phyloP scores from a whole-genome alignment of 176 grass and related monocot species.

The Oryza meridionalis region DNA sequence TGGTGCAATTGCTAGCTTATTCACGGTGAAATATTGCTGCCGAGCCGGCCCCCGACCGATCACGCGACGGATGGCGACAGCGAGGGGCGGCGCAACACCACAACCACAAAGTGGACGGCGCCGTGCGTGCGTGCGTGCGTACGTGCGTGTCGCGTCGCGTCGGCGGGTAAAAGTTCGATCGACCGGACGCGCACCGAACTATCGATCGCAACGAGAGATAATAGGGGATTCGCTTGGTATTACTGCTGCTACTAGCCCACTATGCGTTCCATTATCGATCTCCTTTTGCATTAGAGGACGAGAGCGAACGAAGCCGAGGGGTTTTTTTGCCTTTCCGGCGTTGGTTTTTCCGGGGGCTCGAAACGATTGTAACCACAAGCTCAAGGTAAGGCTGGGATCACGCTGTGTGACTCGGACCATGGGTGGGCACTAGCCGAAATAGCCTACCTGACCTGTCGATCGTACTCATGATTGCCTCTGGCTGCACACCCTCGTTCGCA shows the following conservation, averaged over 20 bases:
- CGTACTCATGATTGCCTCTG: not conserved
- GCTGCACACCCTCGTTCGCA: not conserved
- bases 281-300: not conserved
- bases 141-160: conserved; percentile 1
- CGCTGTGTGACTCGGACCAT: conserved; percentile 31
- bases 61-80: conserved; percentile 18
- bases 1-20: not conserved
- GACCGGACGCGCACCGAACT: not conserved
- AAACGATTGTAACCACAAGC: not conserved
- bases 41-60: too few species aligned
- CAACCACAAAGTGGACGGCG: conserved; percentile 7
- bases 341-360: not conserved
- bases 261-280: not conserved
- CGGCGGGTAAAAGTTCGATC: not conserved
- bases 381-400: not conserved
- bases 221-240: not conserved
- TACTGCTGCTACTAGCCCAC: not conserved
- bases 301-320: not conserved
- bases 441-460: conserved; percentile 24
- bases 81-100: conserved; percentile 26
- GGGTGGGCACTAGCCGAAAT: not conserved
- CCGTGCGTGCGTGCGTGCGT: not conserved
- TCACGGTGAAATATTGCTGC: too few species aligned
- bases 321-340: not conserved
- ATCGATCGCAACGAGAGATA: not conserved